Conservation (phyloP, 805 yeast species). For the Pichia sporocuriosa region DNA sequence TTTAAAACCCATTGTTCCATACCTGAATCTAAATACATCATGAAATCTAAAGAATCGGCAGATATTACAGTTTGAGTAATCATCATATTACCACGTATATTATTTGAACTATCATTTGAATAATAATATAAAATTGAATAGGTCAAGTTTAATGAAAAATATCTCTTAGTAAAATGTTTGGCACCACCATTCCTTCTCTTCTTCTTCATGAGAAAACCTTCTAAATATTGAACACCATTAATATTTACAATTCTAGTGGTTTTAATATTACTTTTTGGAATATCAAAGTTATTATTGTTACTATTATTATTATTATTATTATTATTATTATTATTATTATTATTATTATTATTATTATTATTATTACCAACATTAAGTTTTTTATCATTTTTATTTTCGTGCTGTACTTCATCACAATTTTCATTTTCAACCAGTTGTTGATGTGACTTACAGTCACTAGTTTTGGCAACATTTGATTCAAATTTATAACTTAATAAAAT, state of each 20-base stretch:
- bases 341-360: no score
- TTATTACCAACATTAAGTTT: no score
- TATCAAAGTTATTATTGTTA: conserved; percentile 24
- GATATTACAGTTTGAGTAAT: conserved; percentile 74
- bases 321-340: no score
- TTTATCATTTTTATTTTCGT: conserved; percentile 13
- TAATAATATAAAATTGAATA: conserved; percentile 82
- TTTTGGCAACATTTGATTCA: not conserved
- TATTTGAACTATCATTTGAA: conserved; percentile 59
- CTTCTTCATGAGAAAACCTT: conserved; percentile 67
- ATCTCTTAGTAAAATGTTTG: conserved; percentile 83
- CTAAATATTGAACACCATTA: conserved; percentile 64
- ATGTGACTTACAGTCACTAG: not conserved
- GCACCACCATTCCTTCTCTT: conserved; percentile 70
- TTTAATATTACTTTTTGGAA: conserved; percentile 22
- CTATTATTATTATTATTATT: no score
- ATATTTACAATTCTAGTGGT: conserved; percentile 32
- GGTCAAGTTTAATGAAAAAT: conserved; percentile 74
- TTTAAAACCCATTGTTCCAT: conserved; percentile 90
- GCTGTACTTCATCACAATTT: not conserved
- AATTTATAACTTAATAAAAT: conserved; percentile 52
- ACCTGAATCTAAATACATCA: conserved; percentile 85
- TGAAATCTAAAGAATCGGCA: conserved; percentile 59
- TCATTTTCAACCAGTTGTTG: not conserved
- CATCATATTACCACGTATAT: conserved; percentile 88